Evolutionary conservation across 805 yeast species (phyloP).

Genomic region (Candida broadrunensis): DNA sequence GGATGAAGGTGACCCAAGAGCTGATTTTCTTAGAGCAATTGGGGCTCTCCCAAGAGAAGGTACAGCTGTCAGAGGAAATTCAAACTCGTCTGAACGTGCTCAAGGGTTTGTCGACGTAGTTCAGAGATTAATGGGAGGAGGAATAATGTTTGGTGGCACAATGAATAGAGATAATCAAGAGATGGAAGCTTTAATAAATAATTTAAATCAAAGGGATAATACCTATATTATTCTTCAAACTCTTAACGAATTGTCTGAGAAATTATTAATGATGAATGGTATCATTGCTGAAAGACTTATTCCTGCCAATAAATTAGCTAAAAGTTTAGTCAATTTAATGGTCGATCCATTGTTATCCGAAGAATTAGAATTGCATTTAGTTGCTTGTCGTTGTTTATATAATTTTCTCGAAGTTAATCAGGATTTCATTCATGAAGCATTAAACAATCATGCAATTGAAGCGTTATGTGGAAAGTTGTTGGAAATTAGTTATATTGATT

Average conservation of each 20-base stretch:
- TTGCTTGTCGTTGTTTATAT: constrained; percentile 80
- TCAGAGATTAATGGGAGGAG: constrained; percentile 32
- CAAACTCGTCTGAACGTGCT: constrained; percentile 1
- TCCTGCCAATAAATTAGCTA: constrained; percentile 56
- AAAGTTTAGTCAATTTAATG: constrained; percentile 55
- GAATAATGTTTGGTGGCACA: constrained; percentile 15
- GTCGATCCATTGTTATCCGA: constrained; percentile 55
- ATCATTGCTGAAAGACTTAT: constrained; percentile 59
- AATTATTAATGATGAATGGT: constrained; percentile 66
- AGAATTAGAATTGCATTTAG: constrained; percentile 76
- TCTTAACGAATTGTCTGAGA: constrained; percentile 61
- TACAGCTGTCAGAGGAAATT: constrained; percentile 2
- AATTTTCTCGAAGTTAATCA: constrained; percentile 75
- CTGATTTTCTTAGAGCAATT: constrained; percentile 25
- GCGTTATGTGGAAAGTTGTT: constrained; percentile 61
- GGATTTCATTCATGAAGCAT: constrained; percentile 59
- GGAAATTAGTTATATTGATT: constrained; percentile 80
- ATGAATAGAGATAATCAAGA: constrained; percentile 22
- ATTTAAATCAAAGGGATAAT: constrained; percentile 47
- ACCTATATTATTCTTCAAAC: constrained; percentile 62
- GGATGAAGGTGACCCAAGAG: constrained; percentile 16
- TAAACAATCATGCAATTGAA: constrained; percentile 63
- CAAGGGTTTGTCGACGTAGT: constrained; percentile 29
- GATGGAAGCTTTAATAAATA: constrained; percentile 32
- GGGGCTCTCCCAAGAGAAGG: constrained; percentile 16